Evolutionary conservation across 331 rosid species (phyloP), one percentile per base, ranked within the genome.

Genomic region (Saraca asoca): DNA sequence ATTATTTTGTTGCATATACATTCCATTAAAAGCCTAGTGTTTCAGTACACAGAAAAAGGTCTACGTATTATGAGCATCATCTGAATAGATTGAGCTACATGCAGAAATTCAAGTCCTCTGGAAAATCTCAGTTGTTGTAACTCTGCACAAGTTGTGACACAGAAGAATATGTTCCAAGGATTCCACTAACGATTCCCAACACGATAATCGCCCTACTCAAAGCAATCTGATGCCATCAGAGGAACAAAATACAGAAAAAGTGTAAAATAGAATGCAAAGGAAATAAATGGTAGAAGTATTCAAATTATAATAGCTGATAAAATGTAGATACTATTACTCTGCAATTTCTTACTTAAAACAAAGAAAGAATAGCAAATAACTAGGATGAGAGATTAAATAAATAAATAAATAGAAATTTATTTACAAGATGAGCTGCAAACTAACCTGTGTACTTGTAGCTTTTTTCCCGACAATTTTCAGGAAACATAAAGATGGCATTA

Each of bases 101-200:
- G n/a, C n/a, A n/a, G n/a, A 24, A 24, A 24, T 24, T 24, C 31
- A 1, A 24, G 2, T 24, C 31, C 31, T 24, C 3, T 24, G 31
- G 31, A 24, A 24, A 24, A 24, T 24, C 31, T 24, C 31, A 24
- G 31, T 24, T 24, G 31, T 24, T 24, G 68, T 88, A 88, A 70
- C 76, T 78, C 19, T 81, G 51, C 5, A 12, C 80, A 17, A 91
- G 76, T 10, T 66, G 39, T 53, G 64, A 17, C 16, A 88, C 7
- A 9, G 95, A 85, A 46, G 91, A 86, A 77, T 85, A 88, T 39
- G 90, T 80, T 66, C 89, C 96, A 44, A 88, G 79, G 34, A 69
- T 7, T 34, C 82, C 96, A 58, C 88, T 65, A 42, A 81, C n/a
- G 58, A 86, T n/a, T 48, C 98, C 98, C 31, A 78, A 13, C 41